A percentile compares a stretch with the other conserved stretches of the same genome.
Conservation (phyloP, 169 alveolate species). For the Plasmodium coatneyi region DNA sequence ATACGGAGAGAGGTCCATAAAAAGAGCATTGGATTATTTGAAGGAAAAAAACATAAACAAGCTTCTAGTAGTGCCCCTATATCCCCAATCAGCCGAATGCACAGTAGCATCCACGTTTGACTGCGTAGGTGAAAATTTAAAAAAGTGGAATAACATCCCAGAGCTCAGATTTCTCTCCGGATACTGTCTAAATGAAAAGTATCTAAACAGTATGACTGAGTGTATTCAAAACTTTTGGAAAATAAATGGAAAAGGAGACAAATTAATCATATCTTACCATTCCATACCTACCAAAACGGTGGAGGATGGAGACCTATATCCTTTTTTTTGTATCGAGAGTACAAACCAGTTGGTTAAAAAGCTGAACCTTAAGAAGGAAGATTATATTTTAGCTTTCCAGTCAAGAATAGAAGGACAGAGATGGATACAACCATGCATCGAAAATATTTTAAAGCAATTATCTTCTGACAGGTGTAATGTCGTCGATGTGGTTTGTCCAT, state of each 20-base stretch:
- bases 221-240: constrained; percentile 75
- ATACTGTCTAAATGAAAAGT: constrained; percentile 75
- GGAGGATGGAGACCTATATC: constrained; percentile 58
- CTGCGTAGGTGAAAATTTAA: constrained; percentile 64
- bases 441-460: constrained; percentile 36
- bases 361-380: constrained; percentile 49
- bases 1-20: constrained; percentile 76
- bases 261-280: constrained; percentile 69
- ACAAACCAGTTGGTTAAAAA: constrained; percentile 34
- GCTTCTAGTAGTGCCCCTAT: constrained; percentile 79
- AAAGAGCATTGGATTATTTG: constrained; percentile 52
- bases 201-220: constrained; percentile 73
- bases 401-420: constrained; percentile 50
- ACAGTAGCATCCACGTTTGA: constrained; percentile 78
- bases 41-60: constrained; percentile 66
- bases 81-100: constrained; percentile 81
- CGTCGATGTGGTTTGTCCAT: constrained; percentile 62
- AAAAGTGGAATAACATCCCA: constrained; percentile 78
- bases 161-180: constrained; percentile 79
- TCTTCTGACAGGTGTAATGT: constrained; percentile 13
- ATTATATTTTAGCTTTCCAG: constrained; percentile 50
- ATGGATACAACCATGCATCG: constrained; percentile 63
- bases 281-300: constrained; percentile 46
- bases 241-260: constrained; percentile 57
- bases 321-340: constrained; percentile 74